Evolutionary conservation across 441 rosid genomes (phyloP).

Genomic region (Adansonia grandidieri): DNA sequence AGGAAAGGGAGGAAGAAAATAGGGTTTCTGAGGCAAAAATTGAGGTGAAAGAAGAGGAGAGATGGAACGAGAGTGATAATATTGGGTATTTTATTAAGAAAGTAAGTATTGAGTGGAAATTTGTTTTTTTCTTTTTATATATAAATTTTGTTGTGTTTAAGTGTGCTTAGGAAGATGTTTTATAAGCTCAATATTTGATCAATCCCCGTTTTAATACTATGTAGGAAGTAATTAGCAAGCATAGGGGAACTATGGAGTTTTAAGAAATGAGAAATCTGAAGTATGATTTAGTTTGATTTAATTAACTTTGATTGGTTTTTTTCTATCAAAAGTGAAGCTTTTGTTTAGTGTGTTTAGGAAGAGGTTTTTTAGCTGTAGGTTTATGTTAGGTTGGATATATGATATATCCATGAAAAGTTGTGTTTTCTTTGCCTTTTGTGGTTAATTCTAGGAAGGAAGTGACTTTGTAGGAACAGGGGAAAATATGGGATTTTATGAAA

Average conservation of each 20-base stretch:
- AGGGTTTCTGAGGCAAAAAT: constrained; percentile 17
- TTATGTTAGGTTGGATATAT: background rate
- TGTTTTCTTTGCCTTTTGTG: background rate
- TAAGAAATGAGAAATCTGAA: background rate
- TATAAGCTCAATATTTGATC: constrained; percentile 10
- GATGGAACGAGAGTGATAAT: constrained; percentile 56
- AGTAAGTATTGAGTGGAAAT: constrained; percentile 46
- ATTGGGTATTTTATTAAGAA: constrained; percentile 80
- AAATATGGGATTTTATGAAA: background rate
- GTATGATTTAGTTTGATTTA: constrained; percentile 11
- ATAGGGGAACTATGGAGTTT: background rate
- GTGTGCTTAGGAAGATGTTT: constrained; percentile 19
- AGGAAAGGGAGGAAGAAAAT: background rate
- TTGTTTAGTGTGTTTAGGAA: background rate
- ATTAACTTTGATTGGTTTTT: background rate
- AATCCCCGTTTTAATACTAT: background rate
- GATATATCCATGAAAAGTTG: background rate
- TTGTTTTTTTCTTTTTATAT: background rate
- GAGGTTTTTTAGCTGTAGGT: constrained; percentile 1
- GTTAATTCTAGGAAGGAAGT: background rate
- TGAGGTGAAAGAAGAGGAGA: constrained; percentile 25
- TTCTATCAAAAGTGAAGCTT: background rate
- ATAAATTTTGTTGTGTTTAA: too few species aligned
- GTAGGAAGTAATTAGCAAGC: background rate
- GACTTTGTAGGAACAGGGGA: background rate